These are phyloP conservation scores for Colletotrichum lupini DNA, from an alignment of 2,329 filamentous ascomycete genomes.

Conservation along the genomic window DNA sequence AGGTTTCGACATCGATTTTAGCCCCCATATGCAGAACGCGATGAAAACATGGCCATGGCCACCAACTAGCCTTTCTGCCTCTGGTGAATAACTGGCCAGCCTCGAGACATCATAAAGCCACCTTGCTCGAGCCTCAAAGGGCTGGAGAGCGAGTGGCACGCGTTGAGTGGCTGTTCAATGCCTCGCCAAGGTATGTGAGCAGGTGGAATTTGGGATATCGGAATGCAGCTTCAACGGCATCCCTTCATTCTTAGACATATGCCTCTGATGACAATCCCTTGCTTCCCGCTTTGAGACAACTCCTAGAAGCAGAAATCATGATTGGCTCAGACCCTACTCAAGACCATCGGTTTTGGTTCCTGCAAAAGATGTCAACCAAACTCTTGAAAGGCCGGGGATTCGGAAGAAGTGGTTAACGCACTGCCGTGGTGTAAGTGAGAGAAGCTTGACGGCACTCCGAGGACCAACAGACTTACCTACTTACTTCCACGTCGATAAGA, in stretches of 20 bases:
- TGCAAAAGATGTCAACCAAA: neutral
- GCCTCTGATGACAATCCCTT: neutral
- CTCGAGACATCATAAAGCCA: neutral
- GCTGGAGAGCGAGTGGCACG: neutral
- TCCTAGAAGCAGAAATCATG: neutral
- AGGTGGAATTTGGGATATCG: neutral
- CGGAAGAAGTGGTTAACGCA: neutral
- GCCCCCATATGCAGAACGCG: too few relatives aligned
- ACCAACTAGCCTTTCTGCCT: neutral
- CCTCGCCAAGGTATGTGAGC: neutral
- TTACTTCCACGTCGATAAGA: too few relatives aligned
- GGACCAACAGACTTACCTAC: neutral
- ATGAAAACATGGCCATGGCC: neutral
- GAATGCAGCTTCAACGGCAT: neutral
- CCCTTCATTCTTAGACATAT: neutral
- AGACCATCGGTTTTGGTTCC: neutral
- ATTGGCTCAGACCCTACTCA: neutral
- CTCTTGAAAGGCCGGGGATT: neutral
- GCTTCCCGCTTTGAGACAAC: neutral
- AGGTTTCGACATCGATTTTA: too few relatives aligned
- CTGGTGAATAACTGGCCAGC: neutral
- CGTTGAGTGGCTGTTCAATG: neutral
- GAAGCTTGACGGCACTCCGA: neutral
- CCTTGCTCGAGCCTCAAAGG: neutral
- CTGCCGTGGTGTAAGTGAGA: neutral